Evolutionary conservation across 2,329 filamentous ascomycete species (phyloP), one percentile per base, ranked within the genome.

Genomic region (Ophiostoma perfectum): DNA sequence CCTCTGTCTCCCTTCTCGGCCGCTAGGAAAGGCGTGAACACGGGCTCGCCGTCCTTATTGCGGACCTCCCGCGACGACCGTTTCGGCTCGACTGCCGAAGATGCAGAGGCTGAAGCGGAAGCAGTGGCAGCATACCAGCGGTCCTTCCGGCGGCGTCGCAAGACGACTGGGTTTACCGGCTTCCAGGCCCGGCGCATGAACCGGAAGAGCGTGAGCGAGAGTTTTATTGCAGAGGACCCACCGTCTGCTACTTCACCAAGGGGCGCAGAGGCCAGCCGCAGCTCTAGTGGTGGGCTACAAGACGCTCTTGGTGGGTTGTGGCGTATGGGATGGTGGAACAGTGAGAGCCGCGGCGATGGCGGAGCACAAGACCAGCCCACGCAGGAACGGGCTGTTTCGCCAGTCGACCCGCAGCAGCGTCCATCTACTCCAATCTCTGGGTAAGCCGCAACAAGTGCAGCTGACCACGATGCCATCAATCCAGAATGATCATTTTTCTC

Each of bases 161-260:
- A 83, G 73, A 88, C 85, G 16, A 88, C 84, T 0, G 86, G 86
- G 0, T 88, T 89, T 70, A 85, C 85, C 0, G 85, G 86, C 0
- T 86, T 88, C 68, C 84, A 81, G 5, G 85, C 86, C 5, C 79
- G 85, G 52, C 79, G 79, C 64, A 77, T 78, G 45, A 78, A 77
- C 70, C 79, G 77, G 67, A 78, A 76, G 67, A 75, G 75, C 11
- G 64, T 68, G 4, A 70, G 69, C 41, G 69, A 65, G 12, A 66
- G 68, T n/a, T 64, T 68, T 47, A 27, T 41, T 47, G 49, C 12
- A 38, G 63, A 64, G 16, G 38, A 63, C 7, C 12, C 60, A 1
- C 38, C 16, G 1, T 41, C 39, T 0, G 16, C 41, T 36, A 4
- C 58, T 5, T 42, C 58, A 8, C 38, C 58, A 39, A 41, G 14